Conservation (phyloP, 1,284 basidiomycete genomes). For the Microbotryum violaceum region DNA sequence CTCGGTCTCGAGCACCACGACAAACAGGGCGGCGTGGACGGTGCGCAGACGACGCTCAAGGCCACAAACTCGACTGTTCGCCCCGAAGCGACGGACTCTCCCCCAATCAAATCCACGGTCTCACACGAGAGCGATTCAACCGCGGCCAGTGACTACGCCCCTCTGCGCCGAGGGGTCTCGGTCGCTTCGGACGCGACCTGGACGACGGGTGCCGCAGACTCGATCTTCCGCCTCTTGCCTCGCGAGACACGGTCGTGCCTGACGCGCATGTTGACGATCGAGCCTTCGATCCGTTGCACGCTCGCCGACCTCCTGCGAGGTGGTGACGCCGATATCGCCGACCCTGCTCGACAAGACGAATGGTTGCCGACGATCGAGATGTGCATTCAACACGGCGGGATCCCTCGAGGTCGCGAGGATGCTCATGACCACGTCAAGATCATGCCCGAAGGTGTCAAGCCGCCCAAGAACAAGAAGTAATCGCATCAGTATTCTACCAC, state of each 20-base stretch:
- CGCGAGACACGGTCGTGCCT: slow-evolving; percentile 82
- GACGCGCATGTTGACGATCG: slow-evolving; percentile 87
- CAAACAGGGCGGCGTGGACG: background rate
- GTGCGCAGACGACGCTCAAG: background rate
- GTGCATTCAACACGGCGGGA: slow-evolving; percentile 18
- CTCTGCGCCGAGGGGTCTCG: slow-evolving; percentile 21
- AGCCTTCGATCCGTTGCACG: slow-evolving; percentile 81
- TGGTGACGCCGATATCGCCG: slow-evolving; percentile 39
- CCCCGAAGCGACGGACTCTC: too few relatives aligned
- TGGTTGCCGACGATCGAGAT: slow-evolving; percentile 37
- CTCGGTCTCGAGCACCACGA: background rate
- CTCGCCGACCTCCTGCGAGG: slow-evolving; percentile 87
- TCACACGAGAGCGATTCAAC: slow-evolving; percentile 10
- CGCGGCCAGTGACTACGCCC: slow-evolving; percentile 3
- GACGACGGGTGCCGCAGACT: slow-evolving; percentile 79
- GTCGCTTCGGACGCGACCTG: slow-evolving; percentile 59
- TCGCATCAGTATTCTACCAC: background rate
- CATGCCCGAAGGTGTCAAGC: background rate
- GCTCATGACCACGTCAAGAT: slow-evolving; percentile 27
- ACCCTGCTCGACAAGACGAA: slow-evolving; percentile 36
- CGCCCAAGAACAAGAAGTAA: slow-evolving; percentile 1
- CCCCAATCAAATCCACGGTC: background rate
- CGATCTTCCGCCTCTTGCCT: slow-evolving; percentile 92
- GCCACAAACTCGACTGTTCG: background rate
- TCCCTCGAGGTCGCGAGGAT: slow-evolving; percentile 4